These are phyloP conservation scores for Leucocoprinus leucothites DNA, from an alignment of 768 basidiomycete species.

Conservation along the genomic window DNA sequence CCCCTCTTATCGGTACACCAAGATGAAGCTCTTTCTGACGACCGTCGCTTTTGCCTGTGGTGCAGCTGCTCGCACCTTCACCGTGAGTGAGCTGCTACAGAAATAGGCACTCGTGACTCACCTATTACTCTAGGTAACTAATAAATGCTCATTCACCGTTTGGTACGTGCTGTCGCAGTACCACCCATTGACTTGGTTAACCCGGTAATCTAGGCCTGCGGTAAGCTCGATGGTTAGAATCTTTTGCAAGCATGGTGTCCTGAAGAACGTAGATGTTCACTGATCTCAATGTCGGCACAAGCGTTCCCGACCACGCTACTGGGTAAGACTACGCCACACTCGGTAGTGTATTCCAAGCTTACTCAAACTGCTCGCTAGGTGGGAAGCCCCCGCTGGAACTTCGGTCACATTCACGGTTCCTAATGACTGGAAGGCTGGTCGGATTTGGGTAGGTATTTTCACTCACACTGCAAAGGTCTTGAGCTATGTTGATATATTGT, in stretches of 20 bases:
- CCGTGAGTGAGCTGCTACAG: conserved; percentile 30
- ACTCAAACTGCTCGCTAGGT: conserved; percentile 18
- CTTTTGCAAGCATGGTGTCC: too few species aligned
- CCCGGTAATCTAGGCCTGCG: conserved; percentile 31
- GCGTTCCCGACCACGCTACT: conserved; percentile 32
- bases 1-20: background rate
- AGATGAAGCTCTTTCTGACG: conserved; percentile 8
- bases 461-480: too few species aligned
- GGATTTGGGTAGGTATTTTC: conserved; percentile 40
- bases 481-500: background rate
- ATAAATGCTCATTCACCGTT: conserved; percentile 63
- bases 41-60: conserved; percentile 9
- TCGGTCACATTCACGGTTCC: conserved; percentile 49
- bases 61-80: conserved; percentile 6
- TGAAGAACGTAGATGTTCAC: conserved; percentile 53
- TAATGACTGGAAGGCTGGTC: conserved; percentile 59
- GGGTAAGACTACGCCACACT: conserved; percentile 34
- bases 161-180: conserved; percentile 42
- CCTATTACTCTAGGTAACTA: conserved; percentile 21
- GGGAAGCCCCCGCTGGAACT: conserved; percentile 35
- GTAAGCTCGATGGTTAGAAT: conserved; percentile 16
- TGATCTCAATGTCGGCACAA: conserved; percentile 42
- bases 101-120: background rate
- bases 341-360: too few species aligned
- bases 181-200: background rate